Evolutionary conservation across 1,284 basidiomycete genomes (phyloP).

Genomic region (Sphagnurus paluster): DNA sequence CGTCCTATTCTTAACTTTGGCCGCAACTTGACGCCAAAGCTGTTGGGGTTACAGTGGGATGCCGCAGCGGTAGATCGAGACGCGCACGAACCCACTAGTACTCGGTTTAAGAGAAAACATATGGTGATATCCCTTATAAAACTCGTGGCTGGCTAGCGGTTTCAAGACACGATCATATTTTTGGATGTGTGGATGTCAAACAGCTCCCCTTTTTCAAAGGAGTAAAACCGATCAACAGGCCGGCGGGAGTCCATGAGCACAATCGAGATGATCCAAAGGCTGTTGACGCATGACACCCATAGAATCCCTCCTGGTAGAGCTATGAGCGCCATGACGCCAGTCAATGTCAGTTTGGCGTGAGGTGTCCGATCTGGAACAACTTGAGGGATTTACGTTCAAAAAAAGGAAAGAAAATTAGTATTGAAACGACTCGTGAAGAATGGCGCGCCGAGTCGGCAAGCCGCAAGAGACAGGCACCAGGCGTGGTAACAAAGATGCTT

Average conservation of each 20-base stretch:
- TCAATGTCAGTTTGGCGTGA: too few relatives aligned
- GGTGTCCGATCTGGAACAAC: constrained; percentile 1
- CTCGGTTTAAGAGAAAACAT: too few relatives aligned
- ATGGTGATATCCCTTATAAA: too few relatives aligned
- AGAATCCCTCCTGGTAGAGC: too few relatives aligned
- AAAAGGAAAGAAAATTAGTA: not conserved
- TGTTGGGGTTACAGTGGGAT: too few relatives aligned
- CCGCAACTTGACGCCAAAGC: too few relatives aligned
- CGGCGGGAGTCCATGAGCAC: not conserved
- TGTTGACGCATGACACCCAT: not conserved
- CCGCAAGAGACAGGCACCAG: constrained; percentile 3
- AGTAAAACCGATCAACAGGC: not conserved
- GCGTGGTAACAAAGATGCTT: not conserved
- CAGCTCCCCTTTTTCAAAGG: not conserved
- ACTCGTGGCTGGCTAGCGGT: constrained; percentile 7
- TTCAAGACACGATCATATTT: constrained; percentile 5
- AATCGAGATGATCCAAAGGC: too few relatives aligned
- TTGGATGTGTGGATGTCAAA: not conserved
- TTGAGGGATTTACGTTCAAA: not conserved
- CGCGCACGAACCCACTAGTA: too few relatives aligned
- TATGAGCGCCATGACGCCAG: too few relatives aligned
- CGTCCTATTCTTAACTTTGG: too few relatives aligned
- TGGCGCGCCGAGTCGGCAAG: not conserved
- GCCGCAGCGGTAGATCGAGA: not conserved
- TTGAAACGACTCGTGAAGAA: constrained; percentile 3